Evolutionary conservation across 2,329 filamentous ascomycete genomes (phyloP), one percentile per base, ranked within the genome.

Genomic region (Trichoderma citrinoviride): DNA sequence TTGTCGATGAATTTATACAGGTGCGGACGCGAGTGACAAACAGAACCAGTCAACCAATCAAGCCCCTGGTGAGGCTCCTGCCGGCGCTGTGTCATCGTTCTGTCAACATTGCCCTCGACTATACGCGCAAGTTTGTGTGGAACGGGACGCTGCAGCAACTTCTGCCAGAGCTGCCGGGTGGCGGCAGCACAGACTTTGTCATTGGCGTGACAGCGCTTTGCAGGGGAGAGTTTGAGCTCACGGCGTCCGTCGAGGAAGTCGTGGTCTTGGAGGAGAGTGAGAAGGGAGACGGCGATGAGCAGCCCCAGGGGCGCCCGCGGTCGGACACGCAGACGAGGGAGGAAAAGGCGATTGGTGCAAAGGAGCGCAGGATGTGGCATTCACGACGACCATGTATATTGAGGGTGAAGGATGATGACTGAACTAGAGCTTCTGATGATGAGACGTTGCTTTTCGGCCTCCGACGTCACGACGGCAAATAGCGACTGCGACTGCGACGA

Each of bases 81-180:
- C 93, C 93, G 0, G 85, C 88, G 57, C 83, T 97, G 17, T 85
- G 90, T 50, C 86, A 93, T 71, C 87, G 93, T 17, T 85, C 90
- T 0, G 82, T 85, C 57, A 87, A 87, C 66, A 82, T 91, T 15
- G 90, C 91, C 2, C 84, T 96, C 17, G 93, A 97, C 74, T 86
- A 94, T 64, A 90, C 90, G 47, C 88, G 91, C 72, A 91, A 92
- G 68, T 84, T 97, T 61, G 88, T 89, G 1, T 95, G 92, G 89
- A 94, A 92, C 68, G 93, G 93, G 1, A 88, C 90, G 33, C 77
- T 97, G 65, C 93, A 97, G 77, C 88, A 89, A 72, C 82, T 85
- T 1, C 78, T 97, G 0, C 87, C 90, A 0, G 73, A 85, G 7
- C 74, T 97, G 1, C 76, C 77, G 6, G 85, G 87, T 0, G 84